phyloP scores from a whole-genome alignment of 768 basidiomycete species.

The Hygrophoropsis aurantiaca region DNA sequence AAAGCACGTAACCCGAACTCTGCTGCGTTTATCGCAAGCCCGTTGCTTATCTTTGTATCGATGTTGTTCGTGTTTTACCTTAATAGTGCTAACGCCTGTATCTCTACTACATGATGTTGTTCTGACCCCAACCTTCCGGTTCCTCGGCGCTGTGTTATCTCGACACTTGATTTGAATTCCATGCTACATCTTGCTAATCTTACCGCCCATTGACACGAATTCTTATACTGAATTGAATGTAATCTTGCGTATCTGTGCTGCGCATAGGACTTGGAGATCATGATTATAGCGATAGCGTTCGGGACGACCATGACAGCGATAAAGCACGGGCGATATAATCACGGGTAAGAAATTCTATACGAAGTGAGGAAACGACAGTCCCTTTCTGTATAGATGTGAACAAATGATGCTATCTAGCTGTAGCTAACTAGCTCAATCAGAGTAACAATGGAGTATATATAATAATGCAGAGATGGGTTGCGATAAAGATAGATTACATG shows the following conservation, averaged over 20 bases:
- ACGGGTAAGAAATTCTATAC: no score
- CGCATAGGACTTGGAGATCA: no score
- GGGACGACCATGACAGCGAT: no score
- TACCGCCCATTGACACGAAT: not conserved
- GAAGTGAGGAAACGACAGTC: no score
- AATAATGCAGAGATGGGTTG: slow-evolving; percentile 12
- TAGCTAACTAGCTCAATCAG: no score
- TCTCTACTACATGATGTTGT: slow-evolving; percentile 1
- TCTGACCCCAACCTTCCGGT: not conserved
- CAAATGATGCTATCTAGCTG: no score
- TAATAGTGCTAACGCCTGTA: not conserved
- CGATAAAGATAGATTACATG: slow-evolving; percentile 10
- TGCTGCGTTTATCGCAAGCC: not conserved
- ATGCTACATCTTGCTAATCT: slow-evolving; percentile 3
- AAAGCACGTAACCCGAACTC: slow-evolving; percentile 1
- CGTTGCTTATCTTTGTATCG: slow-evolving; percentile 4
- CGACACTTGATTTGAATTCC: slow-evolving; percentile 13
- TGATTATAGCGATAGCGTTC: no score
- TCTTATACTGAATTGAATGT: no score
- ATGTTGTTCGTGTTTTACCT: not conserved
- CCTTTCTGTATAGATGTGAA: no score
- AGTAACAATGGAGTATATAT: slow-evolving; percentile 8
- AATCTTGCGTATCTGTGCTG: no score
- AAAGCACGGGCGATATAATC: no score
- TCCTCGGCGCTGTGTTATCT: slow-evolving; percentile 9